phyloP scores from a whole-genome alignment of 371 early-diverging fungal genomes.

The Rhizopus delemar region DNA sequence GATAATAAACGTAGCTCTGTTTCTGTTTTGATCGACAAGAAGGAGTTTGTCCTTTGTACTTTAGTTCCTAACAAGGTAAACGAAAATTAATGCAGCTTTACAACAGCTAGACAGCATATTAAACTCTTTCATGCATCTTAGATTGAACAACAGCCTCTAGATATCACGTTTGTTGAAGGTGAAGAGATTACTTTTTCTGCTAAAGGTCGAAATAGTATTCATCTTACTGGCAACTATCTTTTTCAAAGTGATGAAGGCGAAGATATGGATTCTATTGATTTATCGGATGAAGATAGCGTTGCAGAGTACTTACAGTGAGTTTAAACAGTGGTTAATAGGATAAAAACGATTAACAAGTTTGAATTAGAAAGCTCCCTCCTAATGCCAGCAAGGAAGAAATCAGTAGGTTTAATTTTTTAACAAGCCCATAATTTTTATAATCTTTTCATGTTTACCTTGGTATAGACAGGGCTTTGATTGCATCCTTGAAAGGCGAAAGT shows the following conservation, averaged over 20 bases:
- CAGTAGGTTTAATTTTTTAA: no score
- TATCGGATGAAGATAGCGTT: conserved; percentile 44
- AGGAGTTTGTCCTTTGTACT: conserved; percentile 77
- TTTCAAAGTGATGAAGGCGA: conserved; percentile 36
- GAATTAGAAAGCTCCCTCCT: conserved; percentile 18
- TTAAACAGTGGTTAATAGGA: not conserved
- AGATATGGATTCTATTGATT: conserved; percentile 40
- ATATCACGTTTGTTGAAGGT: conserved; percentile 75
- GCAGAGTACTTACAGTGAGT: not conserved
- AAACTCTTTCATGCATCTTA: no score
- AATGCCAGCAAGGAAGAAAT: conserved; percentile 8
- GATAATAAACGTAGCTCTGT: conserved; percentile 64
- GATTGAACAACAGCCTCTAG: conserved; percentile 72
- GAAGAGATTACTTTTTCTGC: conserved; percentile 76
- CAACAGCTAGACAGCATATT: no score
- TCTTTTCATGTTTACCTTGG: no score
- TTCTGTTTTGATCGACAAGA: conserved; percentile 66
- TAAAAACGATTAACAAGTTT: not conserved
- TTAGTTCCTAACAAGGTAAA: conserved; percentile 63
- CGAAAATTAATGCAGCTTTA: no score
- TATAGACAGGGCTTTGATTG: conserved; percentile 9
- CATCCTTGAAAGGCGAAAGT: not conserved
- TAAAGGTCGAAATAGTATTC: conserved; percentile 60
- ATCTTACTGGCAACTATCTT: conserved; percentile 79
- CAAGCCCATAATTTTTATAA: no score